phyloP scores from a whole-genome alignment of 108 stramenopile species.

The Seminavis robusta region DNA sequence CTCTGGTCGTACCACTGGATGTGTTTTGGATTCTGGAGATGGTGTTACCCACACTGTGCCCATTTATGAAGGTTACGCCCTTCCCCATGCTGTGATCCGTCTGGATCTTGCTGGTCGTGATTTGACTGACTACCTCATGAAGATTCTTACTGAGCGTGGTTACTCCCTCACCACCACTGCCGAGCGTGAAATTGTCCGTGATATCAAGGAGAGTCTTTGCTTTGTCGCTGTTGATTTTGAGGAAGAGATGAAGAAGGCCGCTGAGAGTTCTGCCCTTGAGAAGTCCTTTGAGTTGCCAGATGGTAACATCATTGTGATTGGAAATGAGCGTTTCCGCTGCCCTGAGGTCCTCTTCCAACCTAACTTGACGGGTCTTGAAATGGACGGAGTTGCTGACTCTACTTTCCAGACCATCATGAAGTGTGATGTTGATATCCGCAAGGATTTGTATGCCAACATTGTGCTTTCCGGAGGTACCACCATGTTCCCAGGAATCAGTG shows the following conservation, averaged over 20 bases:
- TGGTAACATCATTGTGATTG: conserved; percentile 83
- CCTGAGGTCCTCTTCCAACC: conserved; percentile 86
- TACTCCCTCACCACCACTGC: conserved; percentile 84
- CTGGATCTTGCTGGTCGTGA: conserved; percentile 84
- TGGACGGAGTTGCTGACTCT: conserved; percentile 92
- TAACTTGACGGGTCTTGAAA: conserved; percentile 92
- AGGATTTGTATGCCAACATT: conserved; percentile 89
- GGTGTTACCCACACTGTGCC: conserved; percentile 88
- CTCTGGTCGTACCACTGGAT: conserved; percentile 85
- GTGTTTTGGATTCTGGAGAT: conserved; percentile 84
- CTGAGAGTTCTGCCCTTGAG: conserved; percentile 75
- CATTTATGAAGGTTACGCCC: conserved; percentile 89
- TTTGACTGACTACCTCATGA: conserved; percentile 87
- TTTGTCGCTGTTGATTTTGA: conserved; percentile 83
- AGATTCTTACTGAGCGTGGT: conserved; percentile 79
- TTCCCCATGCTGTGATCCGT: conserved; percentile 87
- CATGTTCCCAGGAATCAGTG: conserved; percentile 97
- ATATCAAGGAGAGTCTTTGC: conserved; percentile 78
- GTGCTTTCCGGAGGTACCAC: conserved; percentile 89
- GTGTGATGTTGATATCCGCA: conserved; percentile 98
- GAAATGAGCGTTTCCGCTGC: conserved; percentile 82
- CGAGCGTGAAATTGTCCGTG: conserved; percentile 83
- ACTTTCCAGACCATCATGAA: conserved; percentile 99
- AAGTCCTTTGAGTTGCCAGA: conserved; percentile 82
- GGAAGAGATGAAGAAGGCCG: conserved; percentile 82